Percentiles rank a stretch among this genome's conserved stretches.
These are phyloP conservation scores for Blastocystis sp. DNA, from an alignment of 352 stramenopile genomes.

Conservation along the genomic window DNA sequence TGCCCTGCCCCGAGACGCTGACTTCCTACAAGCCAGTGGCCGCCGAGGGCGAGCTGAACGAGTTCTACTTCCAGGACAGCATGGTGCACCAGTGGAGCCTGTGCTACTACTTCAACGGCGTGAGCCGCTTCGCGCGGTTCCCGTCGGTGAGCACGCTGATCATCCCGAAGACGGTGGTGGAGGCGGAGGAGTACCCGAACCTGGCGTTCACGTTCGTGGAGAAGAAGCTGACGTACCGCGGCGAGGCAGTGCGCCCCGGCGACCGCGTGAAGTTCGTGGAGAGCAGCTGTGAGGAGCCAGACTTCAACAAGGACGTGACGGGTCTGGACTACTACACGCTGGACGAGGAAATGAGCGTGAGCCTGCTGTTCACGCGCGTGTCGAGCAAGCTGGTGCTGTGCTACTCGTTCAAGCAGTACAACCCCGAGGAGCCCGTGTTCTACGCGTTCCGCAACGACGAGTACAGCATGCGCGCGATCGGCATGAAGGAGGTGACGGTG, in stretches of 20 bases:
- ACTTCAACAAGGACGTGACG: slow-evolving; percentile 23
- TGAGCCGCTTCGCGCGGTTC: neutral
- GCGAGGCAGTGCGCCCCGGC: slow-evolving; percentile 1
- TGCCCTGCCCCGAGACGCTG: neutral
- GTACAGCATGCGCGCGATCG: slow-evolving; percentile 39
- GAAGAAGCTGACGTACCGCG: slow-evolving; percentile 23
- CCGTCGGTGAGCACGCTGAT: slow-evolving; percentile 21
- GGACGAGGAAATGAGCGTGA: neutral
- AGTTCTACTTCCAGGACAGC: neutral
- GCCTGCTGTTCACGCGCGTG: neutral
- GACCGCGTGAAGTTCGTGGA: slow-evolving; percentile 64
- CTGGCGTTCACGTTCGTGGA: slow-evolving; percentile 51
- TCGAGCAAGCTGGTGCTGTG: slow-evolving; percentile 14
- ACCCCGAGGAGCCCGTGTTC: slow-evolving; percentile 22
- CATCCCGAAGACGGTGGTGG: slow-evolving; percentile 11
- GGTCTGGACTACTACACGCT: slow-evolving; percentile 58
- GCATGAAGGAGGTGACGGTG: slow-evolving; percentile 47
- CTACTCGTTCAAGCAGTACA: slow-evolving; percentile 54
- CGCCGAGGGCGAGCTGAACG: neutral
- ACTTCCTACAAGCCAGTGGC: neutral
- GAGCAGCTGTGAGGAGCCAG: slow-evolving; percentile 31
- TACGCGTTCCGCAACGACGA: slow-evolving; percentile 53
- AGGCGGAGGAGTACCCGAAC: slow-evolving; percentile 1
- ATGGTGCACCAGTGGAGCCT: slow-evolving; percentile 3
- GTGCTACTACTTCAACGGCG: slow-evolving; percentile 41